Base-by-base conservation (phyloP, 805 yeast species). In the Starmerella apis region DNA sequence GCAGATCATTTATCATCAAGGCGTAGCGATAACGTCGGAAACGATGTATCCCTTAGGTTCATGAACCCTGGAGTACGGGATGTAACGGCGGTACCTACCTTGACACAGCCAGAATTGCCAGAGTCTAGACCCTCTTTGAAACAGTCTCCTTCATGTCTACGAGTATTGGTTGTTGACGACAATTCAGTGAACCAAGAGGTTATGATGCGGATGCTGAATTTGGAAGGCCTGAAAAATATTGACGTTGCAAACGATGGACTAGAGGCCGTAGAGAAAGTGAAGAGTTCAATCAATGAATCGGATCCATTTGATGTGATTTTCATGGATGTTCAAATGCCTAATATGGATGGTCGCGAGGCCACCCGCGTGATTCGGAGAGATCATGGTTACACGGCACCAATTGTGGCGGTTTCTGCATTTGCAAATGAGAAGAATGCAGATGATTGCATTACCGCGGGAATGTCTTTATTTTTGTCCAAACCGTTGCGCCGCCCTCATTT, bases 261-360 rank as follows among this genome's bases (percentile, higher is more conserved):
- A 31, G 96, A 88, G 54, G 96, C 96, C 0, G 77, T 88, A 33
- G 80, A 79, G 10, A 68, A 74, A 45, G 80, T 86, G 2, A 71
- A 76, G 53, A 72, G 71, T 30, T 68, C 80, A 1, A 59, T 68
- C 23, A 55, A 47, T 5, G 52, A 44, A 3, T 56, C 55, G 23
- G 19, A 51, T 27, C 50, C 51, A 25, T 86, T 73, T 63, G 90
- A 86, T 63, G 67, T 90, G 48, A 78, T 92, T 1, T 85, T 90
- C 62, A 90, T 90, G 98, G 98, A 90, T 65, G 94, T 90, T 46
- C 96, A 90, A 66, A 90, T 88, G 97, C 97, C 97, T 4, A 81
- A 78, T 59, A 73, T 87, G 57, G 96, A 90, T 63, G 98, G 98
- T 2, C 68, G 88, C 27, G 71, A 79, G 23, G 95, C 96, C 0